phyloP scores from a whole-genome alignment of 768 basidiomycete genomes.

The Boletus speciosus region DNA sequence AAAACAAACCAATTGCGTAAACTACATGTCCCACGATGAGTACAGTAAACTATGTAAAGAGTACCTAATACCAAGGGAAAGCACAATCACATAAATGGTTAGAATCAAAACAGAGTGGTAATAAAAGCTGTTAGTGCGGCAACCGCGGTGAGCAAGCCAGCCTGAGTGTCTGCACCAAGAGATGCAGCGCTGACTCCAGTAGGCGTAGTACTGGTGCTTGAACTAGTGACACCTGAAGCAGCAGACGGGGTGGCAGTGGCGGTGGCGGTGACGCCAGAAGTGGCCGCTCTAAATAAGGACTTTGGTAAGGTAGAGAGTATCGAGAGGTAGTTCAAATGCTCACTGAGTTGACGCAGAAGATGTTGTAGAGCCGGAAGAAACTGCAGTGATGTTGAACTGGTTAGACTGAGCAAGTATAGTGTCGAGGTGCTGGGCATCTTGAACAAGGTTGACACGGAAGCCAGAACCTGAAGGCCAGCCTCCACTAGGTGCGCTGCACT shows the following conservation, averaged over 20 bases:
- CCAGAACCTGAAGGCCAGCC: conserved; percentile 62
- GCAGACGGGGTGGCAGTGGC: conserved; percentile 12
- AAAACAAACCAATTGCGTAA: neutral
- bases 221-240: conserved; percentile 24
- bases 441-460: conserved; percentile 73
- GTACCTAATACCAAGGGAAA: neutral
- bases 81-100: neutral
- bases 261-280: no score
- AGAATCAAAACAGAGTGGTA: conserved; percentile 17
- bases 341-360: conserved; percentile 12
- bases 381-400: conserved; percentile 49
- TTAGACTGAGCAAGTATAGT: conserved; percentile 69
- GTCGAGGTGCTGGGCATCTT: conserved; percentile 41
- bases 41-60: neutral
- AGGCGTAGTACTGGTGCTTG: conserved; percentile 25
- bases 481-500: conserved; percentile 51
- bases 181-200: conserved; percentile 32
- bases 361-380: conserved; percentile 19
- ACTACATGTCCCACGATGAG: neutral
- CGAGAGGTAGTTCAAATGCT: conserved; percentile 1
- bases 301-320: neutral
- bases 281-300: conserved; percentile 6
- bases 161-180: conserved; percentile 25
- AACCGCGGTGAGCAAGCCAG: conserved; percentile 34
- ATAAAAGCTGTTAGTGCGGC: conserved; percentile 37